phyloP scores from a whole-genome alignment of 1,139 yeast species.

The Sugiyamaella pinicola region DNA sequence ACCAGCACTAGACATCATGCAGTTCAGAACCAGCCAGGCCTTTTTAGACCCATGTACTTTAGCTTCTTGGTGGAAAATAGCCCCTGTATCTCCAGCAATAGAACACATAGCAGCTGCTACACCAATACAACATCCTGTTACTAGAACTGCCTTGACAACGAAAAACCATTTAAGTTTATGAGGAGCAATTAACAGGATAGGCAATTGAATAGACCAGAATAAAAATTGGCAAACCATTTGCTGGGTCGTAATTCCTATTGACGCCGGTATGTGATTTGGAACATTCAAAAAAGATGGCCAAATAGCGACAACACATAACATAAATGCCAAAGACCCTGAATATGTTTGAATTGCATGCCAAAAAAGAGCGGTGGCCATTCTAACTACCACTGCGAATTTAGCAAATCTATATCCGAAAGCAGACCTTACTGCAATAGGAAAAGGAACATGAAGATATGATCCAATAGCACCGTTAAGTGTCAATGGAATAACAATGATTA shows the following conservation, averaged over 20 bases:
- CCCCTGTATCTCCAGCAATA: conserved; percentile 36
- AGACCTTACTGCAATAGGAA: conserved; percentile 44
- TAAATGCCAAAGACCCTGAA: conserved; percentile 42
- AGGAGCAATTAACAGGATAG: conserved; percentile 42
- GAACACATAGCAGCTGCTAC: conserved; percentile 39
- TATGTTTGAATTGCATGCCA: conserved; percentile 47
- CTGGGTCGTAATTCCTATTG: conserved; percentile 44
- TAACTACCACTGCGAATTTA: conserved; percentile 42
- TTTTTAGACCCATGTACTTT: conserved; percentile 41
- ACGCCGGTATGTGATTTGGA: conserved; percentile 43
- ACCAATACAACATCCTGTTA: conserved; percentile 42
- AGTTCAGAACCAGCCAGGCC: conserved; percentile 42
- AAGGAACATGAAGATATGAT: conserved; percentile 44
- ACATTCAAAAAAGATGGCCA: conserved; percentile 44
- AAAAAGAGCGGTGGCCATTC: conserved; percentile 44
- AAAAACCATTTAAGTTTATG: conserved; percentile 45
- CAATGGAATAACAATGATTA: conserved; percentile 42
- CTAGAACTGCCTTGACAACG: conserved; percentile 42
- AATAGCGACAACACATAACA: conserved; percentile 40
- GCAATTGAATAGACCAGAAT: conserved; percentile 44
- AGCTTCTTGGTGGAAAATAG: conserved; percentile 40
- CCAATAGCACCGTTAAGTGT: conserved; percentile 46
- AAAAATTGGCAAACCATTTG: conserved; percentile 43
- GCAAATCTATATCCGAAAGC: conserved; percentile 44
- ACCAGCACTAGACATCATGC: conserved; percentile 43